Evolutionary conservation across 1,284 basidiomycete species (phyloP).

Genomic region (Naganishia albida): DNA sequence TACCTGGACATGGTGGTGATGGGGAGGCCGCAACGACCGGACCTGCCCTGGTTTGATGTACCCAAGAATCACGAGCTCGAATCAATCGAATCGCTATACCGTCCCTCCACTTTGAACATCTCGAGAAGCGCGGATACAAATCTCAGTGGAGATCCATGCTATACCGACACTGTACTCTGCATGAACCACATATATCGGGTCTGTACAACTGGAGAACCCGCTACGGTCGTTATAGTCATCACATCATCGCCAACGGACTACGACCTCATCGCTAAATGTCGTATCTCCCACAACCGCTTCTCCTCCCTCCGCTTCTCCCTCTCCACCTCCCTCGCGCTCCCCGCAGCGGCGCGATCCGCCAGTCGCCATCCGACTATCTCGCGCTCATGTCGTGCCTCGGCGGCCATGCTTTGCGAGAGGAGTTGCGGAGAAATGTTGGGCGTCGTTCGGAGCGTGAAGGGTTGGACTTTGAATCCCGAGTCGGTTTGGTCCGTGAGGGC

Average conservation of each 20-base stretch:
- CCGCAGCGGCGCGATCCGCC: neutral
- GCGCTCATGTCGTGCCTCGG: constrained; percentile 72
- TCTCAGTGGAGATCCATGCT: too few relatives aligned
- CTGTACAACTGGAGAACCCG: too few relatives aligned
- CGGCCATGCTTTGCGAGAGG: constrained; percentile 61
- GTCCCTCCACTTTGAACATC: too few relatives aligned
- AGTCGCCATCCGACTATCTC: constrained; percentile 71
- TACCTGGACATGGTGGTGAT: too few relatives aligned
- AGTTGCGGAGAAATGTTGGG: neutral
- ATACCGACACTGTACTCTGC: too few relatives aligned
- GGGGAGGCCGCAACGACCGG: too few relatives aligned
- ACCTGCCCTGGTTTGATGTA: too few relatives aligned
- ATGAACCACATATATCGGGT: too few relatives aligned
- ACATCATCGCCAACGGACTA: neutral
- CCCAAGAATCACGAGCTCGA: too few relatives aligned
- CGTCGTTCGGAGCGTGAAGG: constrained; percentile 2
- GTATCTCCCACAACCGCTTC: constrained; percentile 52
- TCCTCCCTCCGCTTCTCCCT: constrained; percentile 46
- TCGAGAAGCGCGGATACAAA: too few relatives aligned
- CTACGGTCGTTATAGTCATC: too few relatives aligned
- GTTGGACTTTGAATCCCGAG: constrained; percentile 21
- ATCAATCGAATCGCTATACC: too few relatives aligned
- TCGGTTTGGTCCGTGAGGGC: constrained; percentile 14
- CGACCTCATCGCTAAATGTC: constrained; percentile 44
- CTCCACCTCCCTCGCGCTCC: constrained; percentile 35